A percentile compares a stretch with the other conserved stretches of the same genome.
phyloP scores from a whole-genome alignment of 805 yeast species.

The Isabelozyma rhagii region DNA sequence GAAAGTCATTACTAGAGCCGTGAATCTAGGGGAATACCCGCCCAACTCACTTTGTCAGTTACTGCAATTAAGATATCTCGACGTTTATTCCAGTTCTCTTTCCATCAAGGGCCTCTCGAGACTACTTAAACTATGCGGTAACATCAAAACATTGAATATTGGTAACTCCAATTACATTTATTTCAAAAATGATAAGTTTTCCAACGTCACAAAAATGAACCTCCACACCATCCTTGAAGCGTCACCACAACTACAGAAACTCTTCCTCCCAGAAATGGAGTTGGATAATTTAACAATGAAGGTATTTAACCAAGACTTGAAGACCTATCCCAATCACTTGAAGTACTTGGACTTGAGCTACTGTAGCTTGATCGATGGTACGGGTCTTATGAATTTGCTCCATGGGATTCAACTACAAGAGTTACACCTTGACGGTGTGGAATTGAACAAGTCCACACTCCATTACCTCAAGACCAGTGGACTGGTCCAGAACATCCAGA shows the following conservation, averaged over 20 bases:
- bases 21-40: constrained; percentile 24
- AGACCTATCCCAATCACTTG: background rate
- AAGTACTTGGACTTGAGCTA: constrained; percentile 35
- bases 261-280: constrained; percentile 32
- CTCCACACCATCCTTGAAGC: constrained; percentile 15
- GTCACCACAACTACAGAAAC: constrained; percentile 15
- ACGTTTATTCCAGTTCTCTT: constrained; percentile 38
- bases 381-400: constrained; percentile 30
- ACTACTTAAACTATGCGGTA: constrained; percentile 31
- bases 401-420: constrained; percentile 12
- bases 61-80: constrained; percentile 21
- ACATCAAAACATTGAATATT: constrained; percentile 27
- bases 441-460: constrained; percentile 27
- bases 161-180: constrained; percentile 31
- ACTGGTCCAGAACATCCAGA: constrained; percentile 14
- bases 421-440: constrained; percentile 31
- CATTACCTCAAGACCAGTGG: constrained; percentile 12
- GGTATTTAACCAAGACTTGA: constrained; percentile 24
- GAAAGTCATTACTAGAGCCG: constrained; percentile 12
- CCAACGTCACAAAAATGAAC: constrained; percentile 7
- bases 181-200: constrained; percentile 19
- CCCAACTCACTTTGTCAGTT: constrained; percentile 21
- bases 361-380: constrained; percentile 31
- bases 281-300: constrained; percentile 33
- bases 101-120: constrained; percentile 38